Percentiles rank a stretch among this genome's conserved stretches.
Evolutionary conservation across 331 rosid species (phyloP).

Genomic region (Quercus lobata): DNA sequence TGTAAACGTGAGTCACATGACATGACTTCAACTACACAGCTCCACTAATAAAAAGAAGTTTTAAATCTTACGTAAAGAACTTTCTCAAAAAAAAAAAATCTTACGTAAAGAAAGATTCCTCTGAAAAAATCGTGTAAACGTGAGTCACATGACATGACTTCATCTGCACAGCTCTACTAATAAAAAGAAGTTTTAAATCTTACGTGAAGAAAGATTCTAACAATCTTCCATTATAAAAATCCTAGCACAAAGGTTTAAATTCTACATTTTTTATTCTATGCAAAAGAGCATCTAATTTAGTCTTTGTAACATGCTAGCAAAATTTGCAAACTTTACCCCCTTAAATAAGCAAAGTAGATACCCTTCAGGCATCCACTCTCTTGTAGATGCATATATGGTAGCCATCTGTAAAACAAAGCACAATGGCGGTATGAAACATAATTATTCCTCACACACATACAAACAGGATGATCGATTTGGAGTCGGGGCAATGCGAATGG

Average conservation of each 20-base stretch:
- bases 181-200: too few relatives aligned
- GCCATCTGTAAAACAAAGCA: neutral
- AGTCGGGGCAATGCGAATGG: rapidly evolving
- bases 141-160: too few relatives aligned
- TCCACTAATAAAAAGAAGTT: too few relatives aligned
- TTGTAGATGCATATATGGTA: neutral
- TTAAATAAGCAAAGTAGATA: neutral
- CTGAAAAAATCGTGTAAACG: too few relatives aligned
- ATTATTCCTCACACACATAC: neutral
- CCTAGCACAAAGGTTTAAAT: neutral
- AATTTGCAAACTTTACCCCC: neutral
- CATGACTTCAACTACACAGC: too few relatives aligned
- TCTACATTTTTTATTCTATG: neutral
- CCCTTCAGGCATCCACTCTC: neutral
- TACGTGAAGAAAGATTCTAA: neutral
- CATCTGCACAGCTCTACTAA: too few relatives aligned
- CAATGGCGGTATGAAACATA: neutral
- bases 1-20: too few relatives aligned
- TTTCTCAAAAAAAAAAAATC: too few relatives aligned
- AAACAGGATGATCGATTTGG: too few relatives aligned
- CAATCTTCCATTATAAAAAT: neutral
- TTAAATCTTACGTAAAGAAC: too few relatives aligned
- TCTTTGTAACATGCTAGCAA: neutral
- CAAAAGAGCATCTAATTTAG: neutral
- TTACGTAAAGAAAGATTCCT: too few relatives aligned